These are phyloP conservation scores for Hypomontagnella monticulosa DNA, from an alignment of 495 filamentous ascomycete species.

Conservation along the genomic window DNA sequence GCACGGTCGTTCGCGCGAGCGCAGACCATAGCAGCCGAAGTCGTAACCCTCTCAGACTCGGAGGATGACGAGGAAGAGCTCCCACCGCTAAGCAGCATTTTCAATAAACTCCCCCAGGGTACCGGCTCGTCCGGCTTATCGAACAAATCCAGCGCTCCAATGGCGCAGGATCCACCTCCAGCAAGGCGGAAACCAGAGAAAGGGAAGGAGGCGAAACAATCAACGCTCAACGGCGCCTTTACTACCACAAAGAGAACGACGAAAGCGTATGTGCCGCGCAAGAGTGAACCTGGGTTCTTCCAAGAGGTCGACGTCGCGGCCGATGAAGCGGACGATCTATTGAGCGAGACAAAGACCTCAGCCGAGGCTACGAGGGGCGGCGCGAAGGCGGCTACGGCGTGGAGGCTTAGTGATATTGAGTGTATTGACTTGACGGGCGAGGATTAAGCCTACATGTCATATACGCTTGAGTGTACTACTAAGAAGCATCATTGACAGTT, in stretches of 20 bases:
- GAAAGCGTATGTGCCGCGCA: constrained; percentile 43
- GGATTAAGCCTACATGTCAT: constrained; percentile 40
- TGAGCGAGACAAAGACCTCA: not conserved
- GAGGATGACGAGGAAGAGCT: constrained; percentile 38
- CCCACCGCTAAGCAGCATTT: constrained; percentile 32
- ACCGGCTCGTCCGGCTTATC: not conserved
- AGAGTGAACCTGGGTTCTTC: constrained; percentile 47
- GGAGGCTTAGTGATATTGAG: constrained; percentile 50
- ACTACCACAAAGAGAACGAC: constrained; percentile 30
- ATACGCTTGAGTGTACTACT: too few species aligned
- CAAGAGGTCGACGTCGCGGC: constrained; percentile 46
- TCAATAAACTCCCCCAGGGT: constrained; percentile 15
- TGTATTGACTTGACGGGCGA: constrained; percentile 55
- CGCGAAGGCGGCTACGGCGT: constrained; percentile 19
- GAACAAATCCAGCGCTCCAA: not conserved
- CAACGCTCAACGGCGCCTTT: constrained; percentile 23
- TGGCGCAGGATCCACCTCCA: not conserved
- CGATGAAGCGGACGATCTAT: constrained; percentile 39
- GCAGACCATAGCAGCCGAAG: constrained; percentile 55
- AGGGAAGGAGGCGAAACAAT: constrained; percentile 22
- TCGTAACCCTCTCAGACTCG: constrained; percentile 48
- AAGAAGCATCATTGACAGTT: too few species aligned
- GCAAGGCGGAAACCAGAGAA: not conserved
- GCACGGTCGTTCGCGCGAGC: constrained; percentile 53
- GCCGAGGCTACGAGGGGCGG: not conserved